Conservation (phyloP, 2,329 filamentous ascomycete genomes). For the Akanthomyces lecanii region DNA sequence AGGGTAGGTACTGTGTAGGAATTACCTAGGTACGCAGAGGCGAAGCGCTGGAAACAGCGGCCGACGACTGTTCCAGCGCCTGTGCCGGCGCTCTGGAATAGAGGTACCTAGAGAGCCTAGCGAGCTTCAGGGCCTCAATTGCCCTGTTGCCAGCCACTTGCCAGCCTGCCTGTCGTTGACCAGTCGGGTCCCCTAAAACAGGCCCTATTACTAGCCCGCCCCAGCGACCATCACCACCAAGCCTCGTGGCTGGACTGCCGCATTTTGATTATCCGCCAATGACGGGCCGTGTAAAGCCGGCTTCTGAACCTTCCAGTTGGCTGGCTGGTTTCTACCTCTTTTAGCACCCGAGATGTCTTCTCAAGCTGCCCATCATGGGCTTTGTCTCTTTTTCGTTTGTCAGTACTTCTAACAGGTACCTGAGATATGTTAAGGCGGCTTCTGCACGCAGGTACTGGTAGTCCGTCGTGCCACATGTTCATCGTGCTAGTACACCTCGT, state of each 20-base stretch:
- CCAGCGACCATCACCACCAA: background rate
- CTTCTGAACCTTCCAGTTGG: background rate
- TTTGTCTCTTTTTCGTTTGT: background rate
- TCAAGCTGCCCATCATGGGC: too few species aligned
- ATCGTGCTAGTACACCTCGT: background rate
- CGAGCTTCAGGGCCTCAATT: background rate
- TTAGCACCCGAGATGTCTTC: background rate
- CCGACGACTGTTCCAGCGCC: background rate
- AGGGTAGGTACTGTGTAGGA: too few species aligned
- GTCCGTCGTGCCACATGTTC: background rate
- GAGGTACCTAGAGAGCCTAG: background rate
- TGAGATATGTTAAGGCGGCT: background rate
- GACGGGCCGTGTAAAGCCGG: background rate
- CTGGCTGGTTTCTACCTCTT: background rate
- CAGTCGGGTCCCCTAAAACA: background rate
- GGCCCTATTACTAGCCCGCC: background rate
- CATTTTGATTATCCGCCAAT: constrained; percentile 15
- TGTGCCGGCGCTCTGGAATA: background rate
- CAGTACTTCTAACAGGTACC: background rate
- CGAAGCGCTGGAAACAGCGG: background rate
- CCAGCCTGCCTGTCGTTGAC: background rate
- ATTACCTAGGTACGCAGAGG: background rate
- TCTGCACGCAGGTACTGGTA: background rate
- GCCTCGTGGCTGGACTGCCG: background rate
- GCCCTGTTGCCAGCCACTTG: background rate